Conservation (phyloP, 441 rosid genomes). For the Adansonia gregorii region DNA sequence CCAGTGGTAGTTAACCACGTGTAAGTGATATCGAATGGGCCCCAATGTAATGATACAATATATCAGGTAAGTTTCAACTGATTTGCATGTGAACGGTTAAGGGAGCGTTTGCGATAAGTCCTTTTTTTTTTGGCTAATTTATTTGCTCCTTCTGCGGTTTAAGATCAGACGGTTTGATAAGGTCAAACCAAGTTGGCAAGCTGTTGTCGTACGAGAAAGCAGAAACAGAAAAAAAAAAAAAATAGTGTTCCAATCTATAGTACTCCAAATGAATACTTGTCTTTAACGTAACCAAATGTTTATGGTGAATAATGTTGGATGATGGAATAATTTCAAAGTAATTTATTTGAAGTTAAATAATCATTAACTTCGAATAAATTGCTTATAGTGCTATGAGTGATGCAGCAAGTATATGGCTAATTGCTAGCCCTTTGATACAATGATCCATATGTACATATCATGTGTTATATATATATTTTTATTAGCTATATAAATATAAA, state of each 20-base stretch:
- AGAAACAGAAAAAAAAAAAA: not conserved
- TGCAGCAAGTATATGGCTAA: too few relatives aligned
- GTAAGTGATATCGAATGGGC: not conserved
- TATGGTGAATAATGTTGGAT: too few relatives aligned
- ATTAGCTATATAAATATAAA: too few relatives aligned
- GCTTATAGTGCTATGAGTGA: too few relatives aligned
- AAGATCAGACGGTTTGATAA: not conserved
- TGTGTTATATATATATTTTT: too few relatives aligned
- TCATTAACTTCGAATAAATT: too few relatives aligned
- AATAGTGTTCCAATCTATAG: not conserved
- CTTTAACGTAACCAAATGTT: too few relatives aligned
- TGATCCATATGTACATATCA: too few relatives aligned
- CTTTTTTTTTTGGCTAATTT: not conserved
- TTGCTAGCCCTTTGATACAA: too few relatives aligned
- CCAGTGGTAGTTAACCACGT: constrained; percentile 33
- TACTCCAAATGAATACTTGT: too few relatives aligned
- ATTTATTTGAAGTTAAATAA: too few relatives aligned
- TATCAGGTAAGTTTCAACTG: constrained; percentile 19
- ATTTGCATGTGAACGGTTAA: constrained; percentile 10
- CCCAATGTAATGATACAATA: not conserved
- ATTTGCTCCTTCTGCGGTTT: not conserved
- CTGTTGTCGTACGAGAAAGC: not conserved
- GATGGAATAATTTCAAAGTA: too few relatives aligned
- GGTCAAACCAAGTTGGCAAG: not conserved
- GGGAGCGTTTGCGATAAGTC: not conserved